A percentile compares a stretch with the other conserved stretches of the same genome.
phyloP scores from a whole-genome alignment of 2,329 filamentous ascomycete genomes.

The Claviceps sp. region DNA sequence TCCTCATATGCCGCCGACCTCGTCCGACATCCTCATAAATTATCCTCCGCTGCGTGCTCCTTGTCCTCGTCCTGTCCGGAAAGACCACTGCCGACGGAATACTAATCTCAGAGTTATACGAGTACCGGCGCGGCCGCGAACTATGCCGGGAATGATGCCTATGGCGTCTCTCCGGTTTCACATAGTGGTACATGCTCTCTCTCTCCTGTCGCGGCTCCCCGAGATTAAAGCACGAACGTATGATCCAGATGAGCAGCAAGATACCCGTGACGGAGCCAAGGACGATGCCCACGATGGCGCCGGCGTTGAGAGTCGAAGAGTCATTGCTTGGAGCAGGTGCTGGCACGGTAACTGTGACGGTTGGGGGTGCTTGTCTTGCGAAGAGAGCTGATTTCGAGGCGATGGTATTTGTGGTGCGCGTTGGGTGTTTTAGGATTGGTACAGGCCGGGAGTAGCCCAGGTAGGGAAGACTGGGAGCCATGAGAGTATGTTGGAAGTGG shows the following conservation, averaged over 20 bases:
- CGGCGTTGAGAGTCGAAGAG: conserved; percentile 25
- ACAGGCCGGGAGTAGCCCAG: too few species aligned
- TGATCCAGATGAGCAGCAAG: conserved; percentile 32
- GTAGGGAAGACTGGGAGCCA: too few species aligned
- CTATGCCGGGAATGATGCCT: conserved; percentile 14
- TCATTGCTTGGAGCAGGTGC: conserved; percentile 6
- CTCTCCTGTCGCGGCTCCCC: conserved; percentile 21
- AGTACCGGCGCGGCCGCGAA: conserved; percentile 3
- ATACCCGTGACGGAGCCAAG: conserved; percentile 34
- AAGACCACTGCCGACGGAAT: not conserved
- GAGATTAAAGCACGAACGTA: conserved; percentile 30
- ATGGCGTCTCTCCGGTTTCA: conserved; percentile 10
- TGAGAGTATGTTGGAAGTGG: too few species aligned
- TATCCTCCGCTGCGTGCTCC: not conserved
- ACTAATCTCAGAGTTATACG: not conserved
- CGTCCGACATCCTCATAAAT: not conserved
- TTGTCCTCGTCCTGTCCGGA: not conserved
- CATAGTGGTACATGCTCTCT: conserved; percentile 20
- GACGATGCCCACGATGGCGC: conserved; percentile 38
- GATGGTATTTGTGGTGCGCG: not conserved
- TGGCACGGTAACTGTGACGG: conserved; percentile 18
- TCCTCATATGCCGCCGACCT: not conserved
- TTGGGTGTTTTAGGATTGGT: not conserved
- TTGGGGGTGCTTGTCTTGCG: not conserved
- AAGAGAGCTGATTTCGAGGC: not conserved